A percentile compares a stretch with the other conserved stretches of the same genome.
phyloP scores from a whole-genome alignment of 2,329 filamentous ascomycete species.

The Talaromyces verruculosus region DNA sequence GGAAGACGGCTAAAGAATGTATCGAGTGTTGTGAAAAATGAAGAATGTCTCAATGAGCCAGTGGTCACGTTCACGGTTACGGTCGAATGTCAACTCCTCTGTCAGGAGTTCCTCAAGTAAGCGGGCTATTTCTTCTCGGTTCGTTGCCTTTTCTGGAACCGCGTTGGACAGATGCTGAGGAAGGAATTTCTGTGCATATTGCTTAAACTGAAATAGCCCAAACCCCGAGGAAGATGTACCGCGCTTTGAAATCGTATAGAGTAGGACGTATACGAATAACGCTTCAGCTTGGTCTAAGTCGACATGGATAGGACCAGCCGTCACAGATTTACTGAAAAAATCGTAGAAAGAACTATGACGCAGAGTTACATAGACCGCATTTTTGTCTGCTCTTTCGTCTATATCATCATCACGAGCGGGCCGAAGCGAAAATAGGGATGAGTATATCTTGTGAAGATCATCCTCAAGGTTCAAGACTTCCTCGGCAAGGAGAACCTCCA shows the following conservation, averaged over 20 bases:
- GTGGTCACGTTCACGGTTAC: not conserved
- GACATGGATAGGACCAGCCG: not conserved
- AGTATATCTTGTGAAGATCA: not conserved
- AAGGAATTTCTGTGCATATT: not conserved
- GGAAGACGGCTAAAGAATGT: not conserved
- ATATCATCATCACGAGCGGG: not conserved
- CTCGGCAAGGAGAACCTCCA: not conserved
- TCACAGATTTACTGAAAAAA: not conserved
- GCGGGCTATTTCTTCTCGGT: not conserved
- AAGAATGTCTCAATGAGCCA: not conserved
- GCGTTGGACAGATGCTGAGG: not conserved
- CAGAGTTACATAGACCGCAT: not conserved
- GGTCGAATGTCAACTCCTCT: not conserved
- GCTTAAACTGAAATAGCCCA: not conserved
- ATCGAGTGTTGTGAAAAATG: not conserved
- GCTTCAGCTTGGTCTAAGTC: not conserved
- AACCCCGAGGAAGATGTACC: not conserved
- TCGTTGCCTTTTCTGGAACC: not conserved
- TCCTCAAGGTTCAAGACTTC: not conserved
- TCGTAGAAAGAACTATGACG: not conserved
- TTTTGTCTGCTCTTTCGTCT: not conserved
- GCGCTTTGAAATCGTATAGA: not conserved
- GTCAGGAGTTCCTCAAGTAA: not conserved
- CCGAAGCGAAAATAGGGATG: not conserved
- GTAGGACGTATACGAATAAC: not conserved